A percentile compares a stretch with the other conserved stretches of the same genome.
Conservation (phyloP, 257 asterid species). For the Scutellaria galericulata region DNA sequence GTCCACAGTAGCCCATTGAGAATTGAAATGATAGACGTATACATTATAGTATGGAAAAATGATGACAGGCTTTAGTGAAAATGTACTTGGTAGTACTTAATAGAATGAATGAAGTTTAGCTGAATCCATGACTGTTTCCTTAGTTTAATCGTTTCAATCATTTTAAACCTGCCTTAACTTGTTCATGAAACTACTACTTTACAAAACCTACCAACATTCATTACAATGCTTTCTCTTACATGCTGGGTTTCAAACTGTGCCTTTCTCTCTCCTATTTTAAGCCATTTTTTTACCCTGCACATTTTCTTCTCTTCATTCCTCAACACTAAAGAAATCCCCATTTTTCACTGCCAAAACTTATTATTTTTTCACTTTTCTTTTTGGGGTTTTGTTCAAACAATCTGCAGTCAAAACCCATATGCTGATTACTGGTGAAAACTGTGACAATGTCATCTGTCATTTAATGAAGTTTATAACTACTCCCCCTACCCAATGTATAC, state of each 20-base stretch:
- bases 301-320: conserved; percentile 10
- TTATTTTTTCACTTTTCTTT: neutral
- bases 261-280: conserved; percentile 24
- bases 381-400: conserved; percentile 31
- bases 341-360: conserved; percentile 15
- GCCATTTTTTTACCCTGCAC: conserved; percentile 22
- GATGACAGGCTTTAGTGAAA: conserved; percentile 17
- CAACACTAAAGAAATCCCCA: neutral
- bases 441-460: conserved; percentile 33
- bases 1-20: neutral
- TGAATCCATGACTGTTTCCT: conserved; percentile 5
- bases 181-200: conserved; percentile 32
- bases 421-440: conserved; percentile 31
- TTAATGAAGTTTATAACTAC: conserved; percentile 46
- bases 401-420: conserved; percentile 43
- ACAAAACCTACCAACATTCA: conserved; percentile 4
- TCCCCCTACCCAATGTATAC: conserved; percentile 13
- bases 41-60: neutral
- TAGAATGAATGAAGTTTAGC: conserved; percentile 31
- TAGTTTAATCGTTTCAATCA: conserved; percentile 28
- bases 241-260: conserved; percentile 26
- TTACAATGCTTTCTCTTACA: neutral
- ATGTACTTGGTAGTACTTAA: neutral
- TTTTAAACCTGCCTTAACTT: conserved; percentile 26
- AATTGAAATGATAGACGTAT: too few species aligned